Evolutionary conservation across 306 rosid genomes (phyloP), one percentile per base, ranked within the genome.

Genomic region (Cucurbita ficifolia): DNA sequence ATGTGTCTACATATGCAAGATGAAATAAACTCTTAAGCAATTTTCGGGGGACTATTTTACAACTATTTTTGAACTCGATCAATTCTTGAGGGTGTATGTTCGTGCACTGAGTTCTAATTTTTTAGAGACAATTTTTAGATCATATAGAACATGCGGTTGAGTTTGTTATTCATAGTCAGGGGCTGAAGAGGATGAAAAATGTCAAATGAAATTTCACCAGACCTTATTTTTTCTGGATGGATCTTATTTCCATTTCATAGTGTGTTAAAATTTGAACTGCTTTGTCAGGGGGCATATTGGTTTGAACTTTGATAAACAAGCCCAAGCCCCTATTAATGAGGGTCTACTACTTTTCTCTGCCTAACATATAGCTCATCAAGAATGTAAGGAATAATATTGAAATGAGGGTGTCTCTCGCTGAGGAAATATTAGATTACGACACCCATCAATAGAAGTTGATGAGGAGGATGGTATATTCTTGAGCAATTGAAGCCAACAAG

Each of bases 211-310:
- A 16, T 73, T 79, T 38, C 65, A 52, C 76, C 48, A 57, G 60
- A 48, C 57, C 74, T 24, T 69, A 6, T 60, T 52, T 53, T 78
- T 50, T 13, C 79, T 59, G 63, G 73, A 84, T 52, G 62, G 57
- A 73, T 42, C 63, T 10, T 81, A 63, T 78, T 69, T 74, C 53
- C 83, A 79, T 52, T 82, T 76, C 83, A 81, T 82, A 63, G 84
- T 87, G 88, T 83, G 76, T 86, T 84, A 80, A 73, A 82, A 80
- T 81, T 78, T 91, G 88, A 84, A 91, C 87, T 91, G 96, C 97
- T 85, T 93, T 95, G 92, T 95, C 96, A 91, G 99, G 99, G 97
- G 96, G 89, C 85, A 81, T 91, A 86, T 94, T 94, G 96, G 96
- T 87, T 94, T 85, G 97, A 92, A 90, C 84, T 94, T 87, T 82